Evolutionary conservation across 2,329 filamentous ascomycete genomes (phyloP).

Genomic region (Bipolaris victoriae): DNA sequence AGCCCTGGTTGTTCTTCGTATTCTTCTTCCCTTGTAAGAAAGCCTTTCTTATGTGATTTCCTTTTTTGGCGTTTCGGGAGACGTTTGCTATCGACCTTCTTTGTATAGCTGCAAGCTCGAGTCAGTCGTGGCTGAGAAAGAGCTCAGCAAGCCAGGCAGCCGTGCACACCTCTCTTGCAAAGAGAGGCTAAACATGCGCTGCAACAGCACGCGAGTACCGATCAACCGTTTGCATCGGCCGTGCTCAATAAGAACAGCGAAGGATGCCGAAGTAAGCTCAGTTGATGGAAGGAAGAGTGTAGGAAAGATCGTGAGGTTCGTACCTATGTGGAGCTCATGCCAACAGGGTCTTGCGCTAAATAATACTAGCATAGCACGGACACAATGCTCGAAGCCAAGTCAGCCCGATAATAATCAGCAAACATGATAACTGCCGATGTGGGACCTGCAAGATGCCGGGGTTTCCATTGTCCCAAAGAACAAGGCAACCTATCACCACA

Average conservation of each 20-base stretch:
- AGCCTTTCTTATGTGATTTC: neutral
- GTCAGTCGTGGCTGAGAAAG: neutral
- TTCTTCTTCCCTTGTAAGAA: neutral
- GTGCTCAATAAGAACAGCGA: neutral
- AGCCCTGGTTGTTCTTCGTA: neutral
- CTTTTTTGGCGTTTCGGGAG: neutral
- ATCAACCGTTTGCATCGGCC: neutral
- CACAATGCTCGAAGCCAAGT: too few species aligned
- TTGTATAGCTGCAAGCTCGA: neutral
- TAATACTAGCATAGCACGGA: neutral
- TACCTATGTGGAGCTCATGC: neutral
- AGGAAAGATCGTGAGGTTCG: neutral
- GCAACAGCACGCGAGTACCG: neutral
- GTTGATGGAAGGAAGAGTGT: neutral
- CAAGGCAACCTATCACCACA: neutral
- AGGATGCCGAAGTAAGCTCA: neutral
- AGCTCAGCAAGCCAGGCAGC: too few species aligned
- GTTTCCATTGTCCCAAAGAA: neutral
- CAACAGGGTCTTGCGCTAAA: neutral
- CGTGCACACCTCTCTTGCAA: neutral
- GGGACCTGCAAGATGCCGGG: neutral
- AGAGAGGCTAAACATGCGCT: neutral
- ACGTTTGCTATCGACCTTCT: neutral
- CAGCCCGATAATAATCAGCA: too few species aligned
- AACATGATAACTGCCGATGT: neutral